Evolutionary conservation across 371 early-diverging fungal species (phyloP).

Genomic region (Mortierella sp.): DNA sequence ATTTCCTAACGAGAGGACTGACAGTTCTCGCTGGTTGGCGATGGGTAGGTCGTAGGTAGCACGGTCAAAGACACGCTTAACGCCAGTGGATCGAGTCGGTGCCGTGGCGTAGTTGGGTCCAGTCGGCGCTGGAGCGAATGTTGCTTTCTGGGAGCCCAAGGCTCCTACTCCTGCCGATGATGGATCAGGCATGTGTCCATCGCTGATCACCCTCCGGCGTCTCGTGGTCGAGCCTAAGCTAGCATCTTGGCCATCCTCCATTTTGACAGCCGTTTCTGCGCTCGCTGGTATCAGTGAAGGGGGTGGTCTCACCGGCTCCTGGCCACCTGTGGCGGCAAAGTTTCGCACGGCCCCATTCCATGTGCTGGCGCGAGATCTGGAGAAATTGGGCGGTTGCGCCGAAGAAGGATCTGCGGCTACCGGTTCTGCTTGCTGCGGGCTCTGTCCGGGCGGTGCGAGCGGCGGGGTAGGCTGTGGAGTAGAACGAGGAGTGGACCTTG

Average conservation of each 20-base stretch:
- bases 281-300: slow-evolving; percentile 4
- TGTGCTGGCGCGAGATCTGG: background rate
- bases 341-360: background rate
- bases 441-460: background rate
- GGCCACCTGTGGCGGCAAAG: background rate
- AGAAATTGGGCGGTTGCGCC: background rate
- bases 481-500: background rate
- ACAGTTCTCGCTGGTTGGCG: slow-evolving; percentile 15
- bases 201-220: background rate
- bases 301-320: background rate
- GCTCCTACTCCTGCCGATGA: background rate
- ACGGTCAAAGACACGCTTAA: slow-evolving; percentile 35
- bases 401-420: background rate
- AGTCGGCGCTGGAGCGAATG: background rate
- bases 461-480: background rate
- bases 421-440: background rate
- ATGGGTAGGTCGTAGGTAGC: slow-evolving; percentile 22
- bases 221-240: background rate
- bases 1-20: slow-evolving; percentile 13
- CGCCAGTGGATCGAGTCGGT: slow-evolving; percentile 18
- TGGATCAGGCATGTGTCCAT: background rate
- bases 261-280: background rate
- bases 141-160: background rate
- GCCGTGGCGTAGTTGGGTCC: slow-evolving; percentile 2
- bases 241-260: background rate